phyloP scores from a whole-genome alignment of 2,329 filamentous ascomycete species.

The Monascus ruber region DNA sequence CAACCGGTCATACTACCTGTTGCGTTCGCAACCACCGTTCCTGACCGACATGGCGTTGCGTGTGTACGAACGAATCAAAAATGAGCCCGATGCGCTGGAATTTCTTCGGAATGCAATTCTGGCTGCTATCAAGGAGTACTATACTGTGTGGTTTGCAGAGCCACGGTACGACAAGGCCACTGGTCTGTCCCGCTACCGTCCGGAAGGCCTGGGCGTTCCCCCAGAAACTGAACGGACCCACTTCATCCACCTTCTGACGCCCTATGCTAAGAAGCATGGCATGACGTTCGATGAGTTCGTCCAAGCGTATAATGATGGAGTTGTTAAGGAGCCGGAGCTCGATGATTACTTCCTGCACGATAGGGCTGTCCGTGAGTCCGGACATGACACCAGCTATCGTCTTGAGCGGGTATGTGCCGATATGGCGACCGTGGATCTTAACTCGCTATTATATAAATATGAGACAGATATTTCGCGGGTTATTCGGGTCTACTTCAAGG shows the following conservation, averaged over 20 bases:
- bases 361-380: conserved; percentile 87
- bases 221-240: conserved; percentile 84
- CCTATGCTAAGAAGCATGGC: conserved; percentile 72
- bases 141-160: conserved; percentile 72
- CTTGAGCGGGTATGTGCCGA: conserved; percentile 80
- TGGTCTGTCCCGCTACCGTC: conserved; percentile 73
- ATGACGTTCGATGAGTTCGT: conserved; percentile 81
- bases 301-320: conserved; percentile 68
- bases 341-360: conserved; percentile 96
- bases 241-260: conserved; percentile 70
- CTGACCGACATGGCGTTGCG: conserved; percentile 93
- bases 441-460: conserved; percentile 93
- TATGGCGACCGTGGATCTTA: conserved; percentile 86
- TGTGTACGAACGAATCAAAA: conserved; percentile 86
- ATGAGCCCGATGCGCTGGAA: conserved; percentile 65
- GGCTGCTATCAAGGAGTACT: conserved; percentile 94
- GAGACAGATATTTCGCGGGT: conserved; percentile 83
- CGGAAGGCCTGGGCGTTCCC: conserved; percentile 72
- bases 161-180: conserved; percentile 68
- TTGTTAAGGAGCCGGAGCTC: conserved; percentile 71
- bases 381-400: conserved; percentile 92
- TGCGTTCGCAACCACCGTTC: conserved; percentile 89
- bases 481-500: conserved; percentile 73
- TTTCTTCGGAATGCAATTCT: conserved; percentile 71
- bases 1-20: conserved; percentile 90